Evolutionary conservation across 805 yeast genomes (phyloP).

Genomic region (Suhomyces canberraensis): DNA sequence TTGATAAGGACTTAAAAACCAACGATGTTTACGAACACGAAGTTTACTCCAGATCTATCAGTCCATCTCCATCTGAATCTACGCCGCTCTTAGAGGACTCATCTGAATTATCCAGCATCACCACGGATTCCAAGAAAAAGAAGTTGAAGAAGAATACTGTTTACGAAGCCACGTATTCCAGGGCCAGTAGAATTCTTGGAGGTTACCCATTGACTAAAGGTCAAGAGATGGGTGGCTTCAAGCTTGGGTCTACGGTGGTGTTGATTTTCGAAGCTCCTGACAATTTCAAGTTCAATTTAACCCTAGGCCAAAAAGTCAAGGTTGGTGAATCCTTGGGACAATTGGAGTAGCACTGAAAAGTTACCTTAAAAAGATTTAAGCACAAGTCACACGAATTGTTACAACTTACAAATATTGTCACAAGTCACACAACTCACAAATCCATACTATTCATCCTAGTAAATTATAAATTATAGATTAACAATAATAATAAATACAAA

Average conservation of each 20-base stretch:
- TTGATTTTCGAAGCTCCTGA: constrained; percentile 94
- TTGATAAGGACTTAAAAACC: constrained; percentile 86
- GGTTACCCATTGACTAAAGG: constrained; percentile 91
- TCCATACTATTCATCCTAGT: no score
- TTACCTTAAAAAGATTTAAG: no score
- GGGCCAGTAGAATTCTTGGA: constrained; percentile 70
- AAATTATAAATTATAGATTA: no score
- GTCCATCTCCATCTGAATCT: constrained; percentile 18
- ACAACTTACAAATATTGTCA: no score
- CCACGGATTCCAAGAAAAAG: constrained; percentile 14
- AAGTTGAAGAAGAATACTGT: constrained; percentile 71
- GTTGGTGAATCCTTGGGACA: constrained; percentile 80
- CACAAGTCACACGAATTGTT: no score
- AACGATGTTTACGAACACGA: constrained; percentile 65
- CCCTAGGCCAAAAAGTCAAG: constrained; percentile 72
- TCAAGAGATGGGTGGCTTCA: constrained; percentile 95
- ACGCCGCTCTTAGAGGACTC: constrained; percentile 27
- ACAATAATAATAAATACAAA: no score
- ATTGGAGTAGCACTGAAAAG: background rate
- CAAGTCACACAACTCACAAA: no score
- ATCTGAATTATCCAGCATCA: constrained; percentile 12
- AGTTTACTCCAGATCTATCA: constrained; percentile 23
- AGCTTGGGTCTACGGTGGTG: constrained; percentile 95
- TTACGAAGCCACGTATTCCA: constrained; percentile 88
- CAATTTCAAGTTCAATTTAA: constrained; percentile 64